These are phyloP conservation scores for Dysphania ambrosioides DNA, from an alignment of 148 eudicot species.

Conservation along the genomic window DNA sequence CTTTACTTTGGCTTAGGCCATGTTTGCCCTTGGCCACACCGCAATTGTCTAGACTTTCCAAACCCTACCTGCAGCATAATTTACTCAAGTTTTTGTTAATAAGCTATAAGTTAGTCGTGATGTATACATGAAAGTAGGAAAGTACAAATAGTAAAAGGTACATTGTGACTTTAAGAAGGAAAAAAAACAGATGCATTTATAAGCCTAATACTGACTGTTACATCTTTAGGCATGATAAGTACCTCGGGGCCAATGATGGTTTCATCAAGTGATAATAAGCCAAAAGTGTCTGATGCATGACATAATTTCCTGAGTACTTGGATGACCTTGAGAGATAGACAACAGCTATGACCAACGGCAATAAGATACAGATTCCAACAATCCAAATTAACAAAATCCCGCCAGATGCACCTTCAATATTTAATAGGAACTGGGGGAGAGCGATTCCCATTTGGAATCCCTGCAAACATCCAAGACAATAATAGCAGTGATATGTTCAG, in stretches of 20 bases:
- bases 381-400: constrained; percentile 74
- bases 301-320: constrained; percentile 77
- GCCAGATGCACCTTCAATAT: constrained; percentile 78
- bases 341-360: constrained; percentile 79
- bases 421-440: constrained; percentile 80
- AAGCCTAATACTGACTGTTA: not conserved
- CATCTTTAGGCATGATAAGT: constrained; percentile 16
- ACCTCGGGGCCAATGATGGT: constrained; percentile 94
- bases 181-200: not conserved
- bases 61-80: no score
- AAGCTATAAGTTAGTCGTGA: not conserved
- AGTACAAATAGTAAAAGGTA: not conserved
- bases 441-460: constrained; percentile 98
- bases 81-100: not conserved
- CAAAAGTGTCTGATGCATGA: constrained; percentile 72
- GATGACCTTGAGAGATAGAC: constrained; percentile 73
- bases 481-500: constrained; percentile 1
- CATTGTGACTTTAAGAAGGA: not conserved
- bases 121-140: not conserved
- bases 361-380: constrained; percentile 78
- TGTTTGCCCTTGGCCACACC: no score
- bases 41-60: no score
- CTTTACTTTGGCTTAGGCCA: no score
- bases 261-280: constrained; percentile 76
- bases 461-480: constrained; percentile 38